These are phyloP conservation scores for Paramecium primaurelia DNA, from an alignment of 73 alveolate genomes.

Conservation along the genomic window DNA sequence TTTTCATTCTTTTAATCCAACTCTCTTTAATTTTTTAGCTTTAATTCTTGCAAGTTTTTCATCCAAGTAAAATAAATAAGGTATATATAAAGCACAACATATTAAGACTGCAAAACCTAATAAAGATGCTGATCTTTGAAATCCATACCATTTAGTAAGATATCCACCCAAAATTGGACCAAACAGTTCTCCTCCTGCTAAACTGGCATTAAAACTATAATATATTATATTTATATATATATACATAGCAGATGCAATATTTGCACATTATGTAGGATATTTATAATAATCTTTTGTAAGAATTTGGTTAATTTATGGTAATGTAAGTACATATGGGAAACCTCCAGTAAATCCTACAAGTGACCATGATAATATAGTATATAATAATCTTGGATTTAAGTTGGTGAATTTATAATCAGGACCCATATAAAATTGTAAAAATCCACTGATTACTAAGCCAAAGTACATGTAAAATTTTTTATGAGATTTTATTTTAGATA, in stretches of 20 bases:
- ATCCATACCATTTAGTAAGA: conserved; percentile 1
- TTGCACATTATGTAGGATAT: neutral
- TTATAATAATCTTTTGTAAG: neutral
- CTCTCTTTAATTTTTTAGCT: neutral
- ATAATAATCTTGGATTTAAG: neutral
- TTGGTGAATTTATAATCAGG: conserved; percentile 15
- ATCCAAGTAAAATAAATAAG: neutral
- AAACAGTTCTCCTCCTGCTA: neutral
- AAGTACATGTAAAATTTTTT: neutral
- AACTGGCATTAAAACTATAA: neutral
- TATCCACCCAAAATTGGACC: conserved; percentile 15
- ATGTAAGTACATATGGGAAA: neutral
- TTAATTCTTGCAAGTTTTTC: neutral
- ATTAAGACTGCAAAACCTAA: neutral
- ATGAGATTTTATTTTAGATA: neutral
- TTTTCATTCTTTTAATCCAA: neutral
- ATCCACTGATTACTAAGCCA: neutral
- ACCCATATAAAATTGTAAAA: neutral
- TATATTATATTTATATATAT: neutral
- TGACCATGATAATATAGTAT: neutral
- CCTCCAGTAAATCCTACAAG: neutral
- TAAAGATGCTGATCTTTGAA: neutral
- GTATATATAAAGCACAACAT: neutral
- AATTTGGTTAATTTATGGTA: neutral
- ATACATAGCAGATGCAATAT: conserved; percentile 28